Conservation (phyloP, 345 rosid genomes). For the Streptanthus diversifolius region DNA sequence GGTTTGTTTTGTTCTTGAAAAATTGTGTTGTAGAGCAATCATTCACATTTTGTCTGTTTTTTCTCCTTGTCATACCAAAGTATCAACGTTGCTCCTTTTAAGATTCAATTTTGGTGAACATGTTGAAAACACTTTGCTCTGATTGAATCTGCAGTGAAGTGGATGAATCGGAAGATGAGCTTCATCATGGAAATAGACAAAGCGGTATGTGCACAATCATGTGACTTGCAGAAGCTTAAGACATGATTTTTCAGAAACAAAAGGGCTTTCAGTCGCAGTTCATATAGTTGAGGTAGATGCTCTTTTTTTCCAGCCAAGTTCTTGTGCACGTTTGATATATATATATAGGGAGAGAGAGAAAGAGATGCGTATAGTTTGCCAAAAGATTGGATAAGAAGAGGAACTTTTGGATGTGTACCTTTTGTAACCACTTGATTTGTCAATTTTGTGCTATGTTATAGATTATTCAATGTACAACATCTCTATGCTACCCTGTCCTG, state of each 20-base stretch:
- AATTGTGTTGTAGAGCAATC: neutral
- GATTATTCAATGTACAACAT: slow-evolving; percentile 20
- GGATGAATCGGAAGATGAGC: slow-evolving; percentile 29
- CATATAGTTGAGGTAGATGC: slow-evolving; percentile 1
- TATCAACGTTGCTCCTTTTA: neutral
- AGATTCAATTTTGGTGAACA: neutral
- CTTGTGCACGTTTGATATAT: slow-evolving; percentile 3
- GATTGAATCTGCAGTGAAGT: slow-evolving; percentile 31
- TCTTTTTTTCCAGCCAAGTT: neutral
- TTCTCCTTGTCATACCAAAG: neutral
- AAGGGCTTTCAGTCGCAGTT: neutral
- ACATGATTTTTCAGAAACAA: neutral
- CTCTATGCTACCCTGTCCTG: slow-evolving; percentile 24
- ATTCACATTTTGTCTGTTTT: neutral
- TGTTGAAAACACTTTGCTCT: neutral
- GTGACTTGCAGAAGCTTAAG: slow-evolving; percentile 18
- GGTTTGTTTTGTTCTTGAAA: neutral
- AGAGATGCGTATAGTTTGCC: neutral
- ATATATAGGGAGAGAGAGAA: neutral
- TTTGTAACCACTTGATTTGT: slow-evolving; percentile 33
- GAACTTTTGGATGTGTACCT: slow-evolving; percentile 29
- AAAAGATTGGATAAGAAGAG: slow-evolving; percentile 30
- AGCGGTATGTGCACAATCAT: slow-evolving; percentile 37
- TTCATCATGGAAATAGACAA: slow-evolving; percentile 26
- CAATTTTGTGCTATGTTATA: slow-evolving; percentile 8